Conservation (phyloP, 352 stramenopile species). For the Phytophthora gonapodyides region DNA sequence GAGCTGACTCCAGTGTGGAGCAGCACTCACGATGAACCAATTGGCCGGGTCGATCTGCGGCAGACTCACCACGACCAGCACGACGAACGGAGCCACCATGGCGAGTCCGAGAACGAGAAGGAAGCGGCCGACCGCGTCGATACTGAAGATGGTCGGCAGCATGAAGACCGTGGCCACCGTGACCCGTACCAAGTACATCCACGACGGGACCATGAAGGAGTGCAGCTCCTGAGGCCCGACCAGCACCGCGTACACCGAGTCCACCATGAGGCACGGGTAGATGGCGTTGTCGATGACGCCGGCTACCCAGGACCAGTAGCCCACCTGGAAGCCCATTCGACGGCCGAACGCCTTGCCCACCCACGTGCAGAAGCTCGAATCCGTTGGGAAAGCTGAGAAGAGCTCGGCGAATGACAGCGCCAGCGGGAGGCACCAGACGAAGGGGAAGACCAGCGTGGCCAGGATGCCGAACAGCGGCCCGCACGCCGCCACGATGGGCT, state of each 20-base stretch:
- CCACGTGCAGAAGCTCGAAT: constrained; percentile 80
- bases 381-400: constrained; percentile 69
- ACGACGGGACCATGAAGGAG: constrained; percentile 50
- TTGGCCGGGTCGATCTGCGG: constrained; percentile 61
- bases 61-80: constrained; percentile 73
- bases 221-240: constrained; percentile 28
- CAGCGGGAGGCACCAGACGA: constrained; percentile 71
- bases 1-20: constrained; percentile 80
- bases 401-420: constrained; percentile 75
- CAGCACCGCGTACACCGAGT: constrained; percentile 59
- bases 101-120: constrained; percentile 86
- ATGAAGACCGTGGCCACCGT: constrained; percentile 59
- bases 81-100: constrained; percentile 92
- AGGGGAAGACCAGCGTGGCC: constrained; percentile 64
- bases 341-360: constrained; percentile 73
- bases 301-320: constrained; percentile 83
- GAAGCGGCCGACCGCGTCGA: constrained; percentile 90
- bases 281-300: constrained; percentile 85
- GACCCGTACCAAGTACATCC: constrained; percentile 58
- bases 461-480: constrained; percentile 78
- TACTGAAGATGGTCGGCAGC: constrained; percentile 69
- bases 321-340: constrained; percentile 82
- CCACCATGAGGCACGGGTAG: constrained; percentile 79
- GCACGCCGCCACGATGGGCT: constrained; percentile 90
- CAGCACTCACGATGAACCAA: constrained; percentile 66